These are phyloP conservation scores for Tetraselmis striata DNA, from an alignment of 139 green algal species.

Conservation along the genomic window DNA sequence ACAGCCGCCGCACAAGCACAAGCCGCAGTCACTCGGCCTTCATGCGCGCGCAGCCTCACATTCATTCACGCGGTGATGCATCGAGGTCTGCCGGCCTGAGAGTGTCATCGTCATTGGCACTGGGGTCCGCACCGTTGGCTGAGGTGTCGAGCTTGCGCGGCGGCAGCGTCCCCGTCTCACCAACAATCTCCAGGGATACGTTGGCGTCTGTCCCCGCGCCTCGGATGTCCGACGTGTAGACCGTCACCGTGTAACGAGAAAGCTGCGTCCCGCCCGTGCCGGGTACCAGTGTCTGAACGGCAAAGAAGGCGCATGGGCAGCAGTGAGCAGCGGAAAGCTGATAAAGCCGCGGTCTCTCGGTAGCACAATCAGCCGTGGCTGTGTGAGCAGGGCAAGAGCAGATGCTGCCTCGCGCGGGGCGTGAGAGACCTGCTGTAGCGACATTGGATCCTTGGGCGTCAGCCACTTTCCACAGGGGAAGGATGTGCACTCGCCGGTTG, in stretches of 20 bases:
- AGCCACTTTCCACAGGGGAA: conserved; percentile 45
- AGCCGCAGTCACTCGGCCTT: too few relatives aligned
- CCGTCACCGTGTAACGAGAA: conserved; percentile 5
- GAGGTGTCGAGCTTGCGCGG: conserved; percentile 34
- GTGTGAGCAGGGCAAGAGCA: too few relatives aligned
- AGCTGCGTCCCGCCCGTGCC: not conserved
- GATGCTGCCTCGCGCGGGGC: too few relatives aligned
- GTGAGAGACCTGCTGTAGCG: conserved; percentile 23
- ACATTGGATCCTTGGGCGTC: conserved; percentile 24
- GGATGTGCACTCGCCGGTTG: conserved; percentile 15
- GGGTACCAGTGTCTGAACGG: conserved; percentile 20
- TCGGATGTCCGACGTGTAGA: conserved; percentile 35
- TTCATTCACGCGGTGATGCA: too few relatives aligned
- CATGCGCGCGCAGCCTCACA: too few relatives aligned
- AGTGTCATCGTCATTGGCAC: too few relatives aligned
- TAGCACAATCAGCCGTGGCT: too few relatives aligned
- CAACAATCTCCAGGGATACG: conserved; percentile 35
- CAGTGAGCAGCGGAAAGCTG: too few relatives aligned
- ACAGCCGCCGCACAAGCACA: not conserved
- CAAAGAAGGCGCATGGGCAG: too few relatives aligned
- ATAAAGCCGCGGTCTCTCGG: too few relatives aligned
- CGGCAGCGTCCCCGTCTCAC: conserved; percentile 18
- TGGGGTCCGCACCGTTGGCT: conserved; percentile 11
- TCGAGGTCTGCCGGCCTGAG: too few relatives aligned
- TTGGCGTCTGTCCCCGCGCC: conserved; percentile 49